Conservation (phyloP, 306 rosid species). For the Trichosanthes cucumerina region DNA sequence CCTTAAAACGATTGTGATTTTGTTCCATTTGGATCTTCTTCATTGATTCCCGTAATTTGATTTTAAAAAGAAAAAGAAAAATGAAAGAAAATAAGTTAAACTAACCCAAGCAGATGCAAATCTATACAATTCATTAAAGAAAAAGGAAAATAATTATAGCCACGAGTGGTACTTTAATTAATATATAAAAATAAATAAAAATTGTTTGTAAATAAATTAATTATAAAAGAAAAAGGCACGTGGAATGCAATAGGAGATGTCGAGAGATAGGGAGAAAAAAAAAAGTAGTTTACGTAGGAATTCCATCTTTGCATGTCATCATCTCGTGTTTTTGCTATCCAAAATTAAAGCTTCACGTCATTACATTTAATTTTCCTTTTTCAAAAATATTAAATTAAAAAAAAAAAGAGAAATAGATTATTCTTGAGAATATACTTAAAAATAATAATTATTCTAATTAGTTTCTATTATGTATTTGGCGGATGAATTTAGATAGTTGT, state of each 20-base stretch:
- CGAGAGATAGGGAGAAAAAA: not conserved
- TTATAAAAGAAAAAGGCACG: not conserved
- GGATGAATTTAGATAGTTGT: too few species aligned
- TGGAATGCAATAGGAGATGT: conserved; percentile 5
- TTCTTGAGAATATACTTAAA: too few species aligned
- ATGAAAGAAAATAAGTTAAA: not conserved
- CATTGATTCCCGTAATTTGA: too few species aligned
- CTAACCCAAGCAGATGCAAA: not conserved
- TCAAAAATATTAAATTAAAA: not conserved
- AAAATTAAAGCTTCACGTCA: conserved; percentile 2
- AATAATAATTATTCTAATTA: too few species aligned
- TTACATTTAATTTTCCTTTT: not conserved
- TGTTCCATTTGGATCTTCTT: not conserved
- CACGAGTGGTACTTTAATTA: not conserved
- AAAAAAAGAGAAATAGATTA: not conserved
- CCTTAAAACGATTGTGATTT: not conserved
- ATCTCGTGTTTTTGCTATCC: not conserved
- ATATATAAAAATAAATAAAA: not conserved
- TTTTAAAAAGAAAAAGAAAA: too few species aligned
- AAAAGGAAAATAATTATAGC: not conserved
- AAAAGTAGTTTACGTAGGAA: conserved; percentile 1
- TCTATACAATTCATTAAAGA: not conserved
- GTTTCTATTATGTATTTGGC: too few species aligned
- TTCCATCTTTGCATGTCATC: conserved; percentile 2
- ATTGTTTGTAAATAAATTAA: not conserved